These are phyloP conservation scores for Pseudopithomyces chartarum DNA, from an alignment of 2,329 filamentous ascomycete genomes.

Conservation along the genomic window DNA sequence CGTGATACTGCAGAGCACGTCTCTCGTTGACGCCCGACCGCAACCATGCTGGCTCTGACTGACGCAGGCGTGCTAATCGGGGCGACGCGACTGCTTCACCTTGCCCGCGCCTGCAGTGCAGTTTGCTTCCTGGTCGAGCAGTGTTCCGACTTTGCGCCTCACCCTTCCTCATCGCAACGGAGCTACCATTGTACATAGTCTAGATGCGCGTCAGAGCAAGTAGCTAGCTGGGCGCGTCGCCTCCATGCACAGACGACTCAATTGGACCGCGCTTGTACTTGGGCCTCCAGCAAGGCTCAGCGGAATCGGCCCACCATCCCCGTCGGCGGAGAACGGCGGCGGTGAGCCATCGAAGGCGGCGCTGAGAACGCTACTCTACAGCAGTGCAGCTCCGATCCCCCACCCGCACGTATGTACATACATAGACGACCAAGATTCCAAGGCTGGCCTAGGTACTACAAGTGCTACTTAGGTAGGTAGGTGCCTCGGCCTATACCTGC, in stretches of 20 bases:
- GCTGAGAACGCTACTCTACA: too few relatives aligned
- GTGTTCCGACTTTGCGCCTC: slow-evolving; percentile 2
- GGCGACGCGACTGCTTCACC: too few relatives aligned
- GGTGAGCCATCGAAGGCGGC: too few relatives aligned
- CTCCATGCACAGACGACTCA: slow-evolving; percentile 2
- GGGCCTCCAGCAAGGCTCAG: background rate
- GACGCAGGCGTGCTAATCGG: background rate
- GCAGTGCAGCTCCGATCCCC: too few relatives aligned
- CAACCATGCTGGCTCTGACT: background rate
- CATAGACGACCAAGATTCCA: too few relatives aligned
- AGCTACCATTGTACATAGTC: too few relatives aligned
- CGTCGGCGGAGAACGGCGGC: background rate
- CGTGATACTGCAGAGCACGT: slow-evolving; percentile 1
- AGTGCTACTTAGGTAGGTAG: too few relatives aligned
- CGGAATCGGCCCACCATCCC: slow-evolving; percentile 1
- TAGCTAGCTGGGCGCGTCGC: background rate
- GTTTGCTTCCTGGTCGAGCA: too few relatives aligned
- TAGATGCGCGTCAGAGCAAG: background rate
- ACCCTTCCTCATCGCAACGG: background rate
- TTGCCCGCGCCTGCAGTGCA: too few relatives aligned
- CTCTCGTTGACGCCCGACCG: background rate
- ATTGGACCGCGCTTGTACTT: background rate
- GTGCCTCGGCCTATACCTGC: too few relatives aligned
- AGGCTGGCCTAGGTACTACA: too few relatives aligned
- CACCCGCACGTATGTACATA: too few relatives aligned